Base-by-base conservation (phyloP, 768 basidiomycete genomes). In the Suillus occidentalis region DNA sequence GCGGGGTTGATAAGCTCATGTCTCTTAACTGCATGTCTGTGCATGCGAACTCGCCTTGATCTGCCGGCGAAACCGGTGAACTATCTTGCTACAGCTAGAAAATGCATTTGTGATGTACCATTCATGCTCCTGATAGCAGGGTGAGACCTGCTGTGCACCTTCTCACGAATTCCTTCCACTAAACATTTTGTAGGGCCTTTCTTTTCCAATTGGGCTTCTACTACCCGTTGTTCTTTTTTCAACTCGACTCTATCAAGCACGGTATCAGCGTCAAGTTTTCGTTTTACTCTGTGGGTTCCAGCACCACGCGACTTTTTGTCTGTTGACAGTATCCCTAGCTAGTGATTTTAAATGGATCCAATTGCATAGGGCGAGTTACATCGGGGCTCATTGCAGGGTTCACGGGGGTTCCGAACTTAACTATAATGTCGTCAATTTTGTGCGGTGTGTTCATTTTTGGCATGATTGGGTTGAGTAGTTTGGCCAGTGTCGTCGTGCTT, bases 151-250 rank as follows among this genome's bases (percentile, higher is more conserved):
- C 6, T 4, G 7, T 8, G 3, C 13, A 43, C 43, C 42, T 25
- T 34, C 16, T 34, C 28, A 57, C 1, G 8, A 28, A 5, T 52
- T 28, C 16, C 8, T 52, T 16, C 28, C 9, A 18, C 4, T 52
- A 28, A 52, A 2, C 28, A 52, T 52, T 14, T 8, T 52, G 50
- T 4, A 52, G 50, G 74, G 72, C 40, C 75, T 73, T 40, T 69
- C 61, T n/a, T 60, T 69, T 28, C 16, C 50, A 28, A 9, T 1
- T 52, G 2, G 28, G 16, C 8, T 31, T 78, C 39, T 81, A 80
- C 65, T 84, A 83, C 59, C 85, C 86, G 0, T 78, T 84, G 50
- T 88, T 85, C 72, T 88, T 85, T 71, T 75, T 89, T 28, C 88
- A 89, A 68, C 70, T 87, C 6, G 81, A 85, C 53, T 78, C 87